Evolutionary conservation across 2,329 filamentous ascomycete species (phyloP).

Genomic region (Pseudocercospora pini-densiflorae): DNA sequence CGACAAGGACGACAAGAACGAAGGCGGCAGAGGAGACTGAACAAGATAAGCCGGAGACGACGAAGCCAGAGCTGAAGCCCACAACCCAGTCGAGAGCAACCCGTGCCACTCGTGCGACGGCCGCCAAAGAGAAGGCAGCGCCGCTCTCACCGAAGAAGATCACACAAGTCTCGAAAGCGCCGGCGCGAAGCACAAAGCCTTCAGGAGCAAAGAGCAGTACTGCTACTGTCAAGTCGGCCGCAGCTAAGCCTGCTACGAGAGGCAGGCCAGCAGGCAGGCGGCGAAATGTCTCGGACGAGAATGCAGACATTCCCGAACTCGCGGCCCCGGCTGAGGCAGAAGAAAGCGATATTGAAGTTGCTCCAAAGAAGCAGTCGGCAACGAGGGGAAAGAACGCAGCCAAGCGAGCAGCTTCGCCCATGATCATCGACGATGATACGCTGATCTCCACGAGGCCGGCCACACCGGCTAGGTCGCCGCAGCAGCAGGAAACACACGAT

Average conservation of each 20-base stretch:
- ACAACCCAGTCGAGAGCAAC: slow-evolving; percentile 22
- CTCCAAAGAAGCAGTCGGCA: not conserved
- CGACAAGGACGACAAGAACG: slow-evolving; percentile 11
- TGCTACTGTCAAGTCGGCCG: slow-evolving; percentile 17
- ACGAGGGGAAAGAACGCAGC: not conserved
- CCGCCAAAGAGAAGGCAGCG: slow-evolving; percentile 29
- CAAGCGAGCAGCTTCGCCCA: slow-evolving; percentile 1
- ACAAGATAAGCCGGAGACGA: slow-evolving; percentile 3
- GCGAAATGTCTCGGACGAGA: slow-evolving; percentile 38
- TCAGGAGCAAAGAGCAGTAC: slow-evolving; percentile 15
- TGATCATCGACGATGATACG: slow-evolving; percentile 25
- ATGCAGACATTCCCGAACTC: slow-evolving; percentile 30
- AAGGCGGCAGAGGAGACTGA: slow-evolving; percentile 17
- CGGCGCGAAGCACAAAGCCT: slow-evolving; percentile 19
- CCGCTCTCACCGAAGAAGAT: slow-evolving; percentile 44
- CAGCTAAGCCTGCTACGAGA: slow-evolving; percentile 13
- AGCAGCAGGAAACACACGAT: slow-evolving; percentile 12
- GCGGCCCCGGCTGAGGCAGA: slow-evolving; percentile 15
- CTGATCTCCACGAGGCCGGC: slow-evolving; percentile 31
- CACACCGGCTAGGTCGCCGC: slow-evolving; percentile 29
- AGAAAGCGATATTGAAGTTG: slow-evolving; percentile 10
- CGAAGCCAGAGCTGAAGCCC: slow-evolving; percentile 8
- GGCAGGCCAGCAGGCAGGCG: slow-evolving; percentile 25
- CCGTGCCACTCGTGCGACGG: slow-evolving; percentile 29
- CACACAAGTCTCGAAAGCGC: slow-evolving; percentile 38